Evolutionary conservation across 257 asterid genomes (phyloP).

Genomic region (Prunella vulgaris): DNA sequence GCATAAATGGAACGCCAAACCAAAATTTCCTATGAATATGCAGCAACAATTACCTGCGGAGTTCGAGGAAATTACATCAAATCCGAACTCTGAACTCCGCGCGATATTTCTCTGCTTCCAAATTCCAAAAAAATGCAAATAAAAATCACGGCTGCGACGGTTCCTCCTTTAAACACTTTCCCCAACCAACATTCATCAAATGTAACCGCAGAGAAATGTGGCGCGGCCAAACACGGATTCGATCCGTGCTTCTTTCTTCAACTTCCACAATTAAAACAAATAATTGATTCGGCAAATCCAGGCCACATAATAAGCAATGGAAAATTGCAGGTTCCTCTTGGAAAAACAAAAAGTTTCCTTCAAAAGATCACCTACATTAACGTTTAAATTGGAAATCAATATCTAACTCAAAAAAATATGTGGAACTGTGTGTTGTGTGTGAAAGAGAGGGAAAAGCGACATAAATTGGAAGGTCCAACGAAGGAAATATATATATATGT

Average conservation of each 20-base stretch:
- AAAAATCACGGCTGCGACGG: not conserved
- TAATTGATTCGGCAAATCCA: not conserved
- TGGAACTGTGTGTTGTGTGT: slow-evolving; percentile 18
- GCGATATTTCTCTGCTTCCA: slow-evolving; percentile 19
- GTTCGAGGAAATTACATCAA: slow-evolving; percentile 19
- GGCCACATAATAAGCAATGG: not conserved
- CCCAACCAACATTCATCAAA: not conserved
- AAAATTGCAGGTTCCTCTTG: slow-evolving; percentile 17
- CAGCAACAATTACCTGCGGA: slow-evolving; percentile 30
- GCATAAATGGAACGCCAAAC: too few relatives aligned
- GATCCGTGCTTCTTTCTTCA: slow-evolving; percentile 13
- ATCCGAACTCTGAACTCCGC: slow-evolving; percentile 34
- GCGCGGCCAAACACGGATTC: slow-evolving; percentile 11
- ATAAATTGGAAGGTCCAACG: slow-evolving; percentile 3
- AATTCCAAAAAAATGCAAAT: slow-evolving; percentile 8
- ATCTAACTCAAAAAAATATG: slow-evolving; percentile 10
- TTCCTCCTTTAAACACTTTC: not conserved
- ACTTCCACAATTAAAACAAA: slow-evolving; percentile 8
- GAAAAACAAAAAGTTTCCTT: slow-evolving; percentile 15
- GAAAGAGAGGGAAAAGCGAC: slow-evolving; percentile 29
- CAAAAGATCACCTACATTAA: slow-evolving; percentile 11
- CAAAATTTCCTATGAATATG: not conserved
- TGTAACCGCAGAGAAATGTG: not conserved
- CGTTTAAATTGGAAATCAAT: not conserved
- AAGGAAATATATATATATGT: not conserved